Conservation (phyloP, 768 basidiomycete species). For the Pleurotus sapidus region DNA sequence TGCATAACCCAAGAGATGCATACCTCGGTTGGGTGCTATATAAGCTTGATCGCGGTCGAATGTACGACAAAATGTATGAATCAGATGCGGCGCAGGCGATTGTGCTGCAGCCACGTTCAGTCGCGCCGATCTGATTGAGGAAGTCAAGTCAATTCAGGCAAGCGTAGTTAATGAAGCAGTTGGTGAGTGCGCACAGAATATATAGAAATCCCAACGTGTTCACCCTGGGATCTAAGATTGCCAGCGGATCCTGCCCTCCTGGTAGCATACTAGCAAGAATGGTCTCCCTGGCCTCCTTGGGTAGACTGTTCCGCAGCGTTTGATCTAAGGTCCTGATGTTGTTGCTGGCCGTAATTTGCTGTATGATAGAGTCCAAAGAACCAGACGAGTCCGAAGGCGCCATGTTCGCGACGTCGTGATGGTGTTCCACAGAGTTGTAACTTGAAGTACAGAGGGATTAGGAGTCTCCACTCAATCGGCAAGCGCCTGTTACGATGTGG, state of each 20-base stretch:
- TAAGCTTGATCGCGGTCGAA: slow-evolving; percentile 66
- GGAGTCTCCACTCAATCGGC: neutral
- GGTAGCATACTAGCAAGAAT: slow-evolving; percentile 52
- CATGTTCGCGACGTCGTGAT: slow-evolving; percentile 12
- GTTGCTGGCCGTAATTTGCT: slow-evolving; percentile 42
- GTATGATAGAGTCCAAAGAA: slow-evolving; percentile 37
- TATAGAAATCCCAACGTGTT: slow-evolving; percentile 69
- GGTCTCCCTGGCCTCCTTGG: slow-evolving; percentile 57
- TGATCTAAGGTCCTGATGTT: slow-evolving; percentile 37
- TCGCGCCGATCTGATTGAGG: slow-evolving; percentile 51
- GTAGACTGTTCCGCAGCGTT: slow-evolving; percentile 40
- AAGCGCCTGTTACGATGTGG: neutral
- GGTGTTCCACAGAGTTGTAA: neutral
- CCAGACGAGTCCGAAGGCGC: slow-evolving; percentile 18
- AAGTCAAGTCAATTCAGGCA: neutral
- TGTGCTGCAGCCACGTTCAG: slow-evolving; percentile 36
- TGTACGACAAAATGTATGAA: slow-evolving; percentile 57
- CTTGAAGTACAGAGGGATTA: neutral
- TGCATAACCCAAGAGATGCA: slow-evolving; percentile 1
- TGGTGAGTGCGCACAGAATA: slow-evolving; percentile 56
- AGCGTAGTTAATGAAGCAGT: neutral
- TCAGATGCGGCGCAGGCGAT: slow-evolving; percentile 37
- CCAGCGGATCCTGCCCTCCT: slow-evolving; percentile 67
- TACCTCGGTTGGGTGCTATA: slow-evolving; percentile 68
- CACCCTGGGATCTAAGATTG: slow-evolving; percentile 46